phyloP scores from a whole-genome alignment of 176 grass and related monocot species.

The Oryza meridionalis region DNA sequence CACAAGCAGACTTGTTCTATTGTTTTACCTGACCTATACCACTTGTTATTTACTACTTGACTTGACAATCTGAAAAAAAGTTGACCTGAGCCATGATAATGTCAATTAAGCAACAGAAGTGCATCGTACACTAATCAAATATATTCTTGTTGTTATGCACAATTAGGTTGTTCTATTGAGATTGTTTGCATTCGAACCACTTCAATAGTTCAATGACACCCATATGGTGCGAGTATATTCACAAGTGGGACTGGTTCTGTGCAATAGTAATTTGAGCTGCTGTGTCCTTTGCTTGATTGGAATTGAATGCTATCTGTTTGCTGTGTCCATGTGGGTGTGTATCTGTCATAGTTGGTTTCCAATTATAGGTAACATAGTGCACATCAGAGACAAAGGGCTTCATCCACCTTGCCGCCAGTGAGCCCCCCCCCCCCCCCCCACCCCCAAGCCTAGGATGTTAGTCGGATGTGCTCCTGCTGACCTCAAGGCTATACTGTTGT shows the following conservation, averaged over 20 bases:
- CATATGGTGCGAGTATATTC: neutral
- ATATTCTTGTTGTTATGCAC: neutral
- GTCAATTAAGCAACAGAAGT: neutral
- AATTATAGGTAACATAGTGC: neutral
- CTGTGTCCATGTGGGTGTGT: neutral
- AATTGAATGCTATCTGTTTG: conserved; percentile 3
- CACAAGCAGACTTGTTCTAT: neutral
- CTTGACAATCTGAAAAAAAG: neutral
- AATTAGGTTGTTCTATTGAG: neutral
- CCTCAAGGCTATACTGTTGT: no score
- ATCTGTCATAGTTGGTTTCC: neutral
- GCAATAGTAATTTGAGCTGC: neutral
- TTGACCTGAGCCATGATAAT: neutral
- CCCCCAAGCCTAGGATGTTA: no score
- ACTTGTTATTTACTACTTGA: neutral
- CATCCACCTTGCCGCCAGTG: no score
- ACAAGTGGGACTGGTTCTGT: neutral
- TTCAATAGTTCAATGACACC: neutral
- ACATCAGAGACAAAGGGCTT: neutral
- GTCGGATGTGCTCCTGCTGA: no score
- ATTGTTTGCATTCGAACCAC: neutral
- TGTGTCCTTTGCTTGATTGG: conserved; percentile 2
- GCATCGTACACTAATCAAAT: neutral
- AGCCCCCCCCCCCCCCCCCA: no score
- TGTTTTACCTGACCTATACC: neutral